phyloP scores from a whole-genome alignment of 768 basidiomycete species.

The Tulasnella sp. region DNA sequence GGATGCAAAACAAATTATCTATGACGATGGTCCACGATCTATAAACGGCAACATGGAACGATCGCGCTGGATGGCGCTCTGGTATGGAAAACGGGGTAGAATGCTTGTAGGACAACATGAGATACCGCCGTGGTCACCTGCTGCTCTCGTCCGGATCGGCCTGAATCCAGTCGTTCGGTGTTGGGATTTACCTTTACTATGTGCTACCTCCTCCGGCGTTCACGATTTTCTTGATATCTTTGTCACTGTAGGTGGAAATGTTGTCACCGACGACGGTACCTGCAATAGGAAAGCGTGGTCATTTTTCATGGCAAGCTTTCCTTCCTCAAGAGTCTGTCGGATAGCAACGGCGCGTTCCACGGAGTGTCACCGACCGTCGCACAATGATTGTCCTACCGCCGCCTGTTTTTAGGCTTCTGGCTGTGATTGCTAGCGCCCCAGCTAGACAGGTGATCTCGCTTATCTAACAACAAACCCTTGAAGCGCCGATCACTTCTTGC shows the following conservation, averaged over 20 bases:
- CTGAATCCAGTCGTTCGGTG: background rate
- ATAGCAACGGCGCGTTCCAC: background rate
- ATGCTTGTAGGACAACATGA: background rate
- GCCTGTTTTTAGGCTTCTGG: background rate
- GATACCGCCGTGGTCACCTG: conserved; percentile 3
- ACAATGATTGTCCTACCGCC: background rate
- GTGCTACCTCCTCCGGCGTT: background rate
- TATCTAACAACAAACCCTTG: background rate
- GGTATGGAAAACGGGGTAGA: background rate
- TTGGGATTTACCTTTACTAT: background rate
- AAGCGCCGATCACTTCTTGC: background rate
- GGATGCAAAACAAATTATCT: background rate
- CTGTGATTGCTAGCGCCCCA: background rate
- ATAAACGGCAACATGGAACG: background rate
- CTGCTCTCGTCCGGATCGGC: background rate
- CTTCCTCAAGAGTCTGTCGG: background rate
- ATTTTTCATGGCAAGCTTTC: background rate
- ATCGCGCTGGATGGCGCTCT: background rate
- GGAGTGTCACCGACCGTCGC: background rate
- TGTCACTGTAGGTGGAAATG: background rate
- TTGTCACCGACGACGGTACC: background rate
- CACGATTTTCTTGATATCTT: background rate
- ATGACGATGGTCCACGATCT: background rate
- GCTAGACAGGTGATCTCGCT: background rate
- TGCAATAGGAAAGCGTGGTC: background rate